Conservation (phyloP, 2,329 filamentous ascomycete genomes). For the Periconia digitata region DNA sequence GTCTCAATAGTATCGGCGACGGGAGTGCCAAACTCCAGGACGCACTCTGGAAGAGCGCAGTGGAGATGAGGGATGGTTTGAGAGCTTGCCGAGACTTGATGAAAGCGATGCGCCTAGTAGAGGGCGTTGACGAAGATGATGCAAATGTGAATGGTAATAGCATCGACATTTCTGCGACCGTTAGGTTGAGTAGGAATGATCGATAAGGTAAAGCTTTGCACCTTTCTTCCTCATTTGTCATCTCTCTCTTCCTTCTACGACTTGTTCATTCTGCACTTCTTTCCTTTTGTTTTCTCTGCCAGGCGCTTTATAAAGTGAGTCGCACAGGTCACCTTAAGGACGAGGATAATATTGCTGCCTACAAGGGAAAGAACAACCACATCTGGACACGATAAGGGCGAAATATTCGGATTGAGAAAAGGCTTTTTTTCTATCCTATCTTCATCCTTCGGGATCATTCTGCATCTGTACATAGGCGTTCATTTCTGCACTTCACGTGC, state of each 20-base stretch:
- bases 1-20: slow-evolving; percentile 2
- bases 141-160: slow-evolving; percentile 11
- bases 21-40: slow-evolving; percentile 27
- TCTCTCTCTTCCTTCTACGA: not conserved
- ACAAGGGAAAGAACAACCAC: too few relatives aligned
- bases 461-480: too few relatives aligned
- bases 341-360: too few relatives aligned
- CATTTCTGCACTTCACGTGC: too few relatives aligned
- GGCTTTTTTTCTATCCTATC: too few relatives aligned
- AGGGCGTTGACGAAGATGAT: slow-evolving; percentile 16
- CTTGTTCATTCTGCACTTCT: too few relatives aligned
- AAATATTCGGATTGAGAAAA: too few relatives aligned
- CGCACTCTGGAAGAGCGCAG: slow-evolving; percentile 31
- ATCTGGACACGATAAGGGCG: too few relatives aligned
- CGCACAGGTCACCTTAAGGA: too few relatives aligned
- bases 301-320: too few relatives aligned
- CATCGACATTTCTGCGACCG: not conserved
- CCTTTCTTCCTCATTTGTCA: not conserved
- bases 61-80: slow-evolving; percentile 33
- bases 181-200: slow-evolving; percentile 1
- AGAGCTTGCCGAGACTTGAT: slow-evolving; percentile 33
- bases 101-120: slow-evolving; percentile 32
- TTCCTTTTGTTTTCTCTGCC: too few relatives aligned
- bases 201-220: not conserved
- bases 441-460: too few relatives aligned